Conservation (phyloP, 1,284 basidiomycete genomes). For the Caloboletus firmus region DNA sequence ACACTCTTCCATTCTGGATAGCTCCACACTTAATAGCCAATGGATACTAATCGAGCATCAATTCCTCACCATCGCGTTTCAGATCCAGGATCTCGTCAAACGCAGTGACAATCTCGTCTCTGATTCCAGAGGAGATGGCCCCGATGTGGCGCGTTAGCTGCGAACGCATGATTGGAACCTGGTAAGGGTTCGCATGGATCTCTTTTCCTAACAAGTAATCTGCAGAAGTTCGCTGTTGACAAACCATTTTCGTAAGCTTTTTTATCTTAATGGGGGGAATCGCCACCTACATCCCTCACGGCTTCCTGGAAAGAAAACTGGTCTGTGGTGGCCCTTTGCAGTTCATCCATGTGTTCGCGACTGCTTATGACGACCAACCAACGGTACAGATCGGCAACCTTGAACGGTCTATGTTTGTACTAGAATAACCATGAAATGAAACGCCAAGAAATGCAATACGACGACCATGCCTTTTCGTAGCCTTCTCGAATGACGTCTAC, state of each 20-base stretch:
- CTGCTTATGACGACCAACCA: slow-evolving; percentile 46
- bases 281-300: slow-evolving; percentile 30
- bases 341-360: slow-evolving; percentile 41
- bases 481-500: slow-evolving; percentile 21
- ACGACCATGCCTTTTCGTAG: slow-evolving; percentile 14
- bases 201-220: slow-evolving; percentile 34
- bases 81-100: slow-evolving; percentile 29
- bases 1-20: slow-evolving; percentile 35
- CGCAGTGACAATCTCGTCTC: slow-evolving; percentile 35
- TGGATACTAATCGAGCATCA: background rate
- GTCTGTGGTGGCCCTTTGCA: slow-evolving; percentile 41
- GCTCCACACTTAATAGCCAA: background rate
- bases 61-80: slow-evolving; percentile 15
- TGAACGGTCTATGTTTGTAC: slow-evolving; percentile 42
- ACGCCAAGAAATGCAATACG: background rate
- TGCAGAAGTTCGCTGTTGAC: slow-evolving; percentile 19
- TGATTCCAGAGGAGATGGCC: slow-evolving; percentile 28
- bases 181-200: slow-evolving; percentile 28
- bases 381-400: slow-evolving; percentile 37
- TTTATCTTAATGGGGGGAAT: background rate
- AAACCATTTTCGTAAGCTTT: background rate
- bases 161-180: slow-evolving; percentile 24
- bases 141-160: slow-evolving; percentile 36
- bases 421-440: slow-evolving; percentile 8
- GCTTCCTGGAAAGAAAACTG: slow-evolving; percentile 39